phyloP scores from a whole-genome alignment of 1,284 basidiomycete genomes.

The Leccinum solheimii region DNA sequence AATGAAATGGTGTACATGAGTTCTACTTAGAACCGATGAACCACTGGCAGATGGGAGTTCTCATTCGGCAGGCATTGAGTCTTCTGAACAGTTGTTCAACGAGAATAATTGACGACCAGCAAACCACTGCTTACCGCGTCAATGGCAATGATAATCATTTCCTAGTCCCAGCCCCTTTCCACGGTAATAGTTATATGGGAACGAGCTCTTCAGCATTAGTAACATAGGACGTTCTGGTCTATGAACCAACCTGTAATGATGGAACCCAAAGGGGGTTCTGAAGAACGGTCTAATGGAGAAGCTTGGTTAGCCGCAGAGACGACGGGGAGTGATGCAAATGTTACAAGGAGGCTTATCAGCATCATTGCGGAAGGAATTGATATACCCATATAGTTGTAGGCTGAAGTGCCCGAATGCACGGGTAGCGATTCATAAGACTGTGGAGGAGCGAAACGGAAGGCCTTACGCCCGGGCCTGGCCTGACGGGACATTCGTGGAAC shows the following conservation, averaged over 20 bases:
- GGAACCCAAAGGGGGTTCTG: neutral
- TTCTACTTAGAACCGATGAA: neutral
- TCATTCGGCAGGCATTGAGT: neutral
- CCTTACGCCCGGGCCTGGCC: too few species aligned
- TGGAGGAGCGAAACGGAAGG: neutral
- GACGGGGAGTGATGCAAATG: neutral
- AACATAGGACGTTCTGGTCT: neutral
- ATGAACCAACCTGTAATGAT: neutral
- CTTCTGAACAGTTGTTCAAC: neutral
- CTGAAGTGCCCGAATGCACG: neutral
- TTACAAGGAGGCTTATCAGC: too few species aligned
- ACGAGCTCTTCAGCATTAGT: neutral
- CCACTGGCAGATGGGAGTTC: neutral
- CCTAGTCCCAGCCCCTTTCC: neutral
- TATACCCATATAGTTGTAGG: neutral
- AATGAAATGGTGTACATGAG: neutral
- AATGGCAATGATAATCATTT: neutral
- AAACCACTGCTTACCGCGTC: neutral
- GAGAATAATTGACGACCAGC: neutral
- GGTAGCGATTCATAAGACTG: neutral
- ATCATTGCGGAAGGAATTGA: neutral
- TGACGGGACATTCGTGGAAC: too few species aligned
- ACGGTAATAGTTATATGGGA: neutral
- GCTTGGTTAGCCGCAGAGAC: neutral
- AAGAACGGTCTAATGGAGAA: neutral